Conservation (phyloP, 805 yeast species). For the Yamadazyma kitorensis region DNA sequence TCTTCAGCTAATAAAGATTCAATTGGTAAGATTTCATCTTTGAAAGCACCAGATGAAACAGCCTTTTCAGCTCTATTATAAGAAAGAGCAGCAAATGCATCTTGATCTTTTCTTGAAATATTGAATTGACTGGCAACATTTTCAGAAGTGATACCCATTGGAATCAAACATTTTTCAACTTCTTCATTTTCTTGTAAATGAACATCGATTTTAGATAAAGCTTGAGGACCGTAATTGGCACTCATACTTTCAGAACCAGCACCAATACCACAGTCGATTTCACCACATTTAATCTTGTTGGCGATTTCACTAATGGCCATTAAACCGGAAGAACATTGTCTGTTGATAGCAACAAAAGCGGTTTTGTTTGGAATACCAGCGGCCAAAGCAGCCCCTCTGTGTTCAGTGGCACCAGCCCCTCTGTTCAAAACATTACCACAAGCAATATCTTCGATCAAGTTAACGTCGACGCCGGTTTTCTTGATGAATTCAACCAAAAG, state of each 20-base stretch:
- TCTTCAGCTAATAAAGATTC: constrained; percentile 55
- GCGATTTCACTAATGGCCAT: constrained; percentile 90
- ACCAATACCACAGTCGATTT: constrained; percentile 87
- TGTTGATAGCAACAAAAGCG: constrained; percentile 80
- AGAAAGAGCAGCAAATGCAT: constrained; percentile 83
- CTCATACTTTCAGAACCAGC: constrained; percentile 96
- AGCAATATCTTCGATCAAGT: constrained; percentile 74
- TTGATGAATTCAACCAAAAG: constrained; percentile 62
- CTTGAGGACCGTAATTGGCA: constrained; percentile 78
- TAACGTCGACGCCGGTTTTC: constrained; percentile 46
- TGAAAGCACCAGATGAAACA: constrained; percentile 66
- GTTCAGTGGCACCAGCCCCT: constrained; percentile 95
- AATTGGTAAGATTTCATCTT: constrained; percentile 86
- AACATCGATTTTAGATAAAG: constrained; percentile 50
- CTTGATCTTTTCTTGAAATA: constrained; percentile 72
- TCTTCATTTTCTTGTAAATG: constrained; percentile 34
- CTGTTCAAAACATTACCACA: constrained; percentile 90
- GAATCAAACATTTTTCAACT: constrained; percentile 71
- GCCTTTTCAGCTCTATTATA: constrained; percentile 83
- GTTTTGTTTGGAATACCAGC: constrained; percentile 84
- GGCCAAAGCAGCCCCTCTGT: constrained; percentile 85
- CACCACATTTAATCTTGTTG: constrained; percentile 81
- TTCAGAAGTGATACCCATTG: constrained; percentile 96
- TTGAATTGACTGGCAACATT: constrained; percentile 72
- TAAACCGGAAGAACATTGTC: constrained; percentile 94